Evolutionary conservation across 306 rosid genomes (phyloP), one percentile per base, ranked within the genome.

Genomic region (Vicia sativa): DNA sequence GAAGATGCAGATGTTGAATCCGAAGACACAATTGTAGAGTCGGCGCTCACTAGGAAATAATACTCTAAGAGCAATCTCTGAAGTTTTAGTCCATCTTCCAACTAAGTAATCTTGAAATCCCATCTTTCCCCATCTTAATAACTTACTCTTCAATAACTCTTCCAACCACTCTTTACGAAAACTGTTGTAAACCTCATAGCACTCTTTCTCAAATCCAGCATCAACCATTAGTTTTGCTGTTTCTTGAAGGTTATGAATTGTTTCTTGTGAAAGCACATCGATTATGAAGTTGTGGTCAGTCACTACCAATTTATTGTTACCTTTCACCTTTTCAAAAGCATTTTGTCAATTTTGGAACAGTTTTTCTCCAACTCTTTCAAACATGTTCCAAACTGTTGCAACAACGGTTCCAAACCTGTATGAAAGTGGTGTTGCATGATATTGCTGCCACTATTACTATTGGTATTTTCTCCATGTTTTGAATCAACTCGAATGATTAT

Each of bases 1-100:
- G 89, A 79, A 12, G 16, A 5, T 5, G 81, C 68, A 6, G 87
- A 77, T 31, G 16, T 85, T 62, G 75, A 82, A 73, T 15, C 89
- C 18, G 73, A 91, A 91, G 50, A 89, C 68, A 2, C 84, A 86
- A 37, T 81, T 78, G 9, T 86, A 87, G 34, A 91, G 91, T n/a
- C 81, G 75, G 1, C 84, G 80, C 73, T 89, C 95, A 39, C 84
- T 82, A 0, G 95, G 97, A 58, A 87, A 91, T 7, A 91, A 76
- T 59, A 85, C 76, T 25, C 86, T 82, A 29, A 83, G 72, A 5
- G 91, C 60, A 23, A 54, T 16, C 35, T 25, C n/a, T 1, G 18
- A 54, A 25, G 60, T 25, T 5, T 54, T 26, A 2, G 25, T 54
- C 38, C 37, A 54, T 54, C 60, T 54, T 54, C 16, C 60, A 54